Percentiles rank a stretch among this genome's conserved stretches.
phyloP scores from a whole-genome alignment of 225 moss, liverwort and hornwort species.

The Marchantia polymorpha region DNA sequence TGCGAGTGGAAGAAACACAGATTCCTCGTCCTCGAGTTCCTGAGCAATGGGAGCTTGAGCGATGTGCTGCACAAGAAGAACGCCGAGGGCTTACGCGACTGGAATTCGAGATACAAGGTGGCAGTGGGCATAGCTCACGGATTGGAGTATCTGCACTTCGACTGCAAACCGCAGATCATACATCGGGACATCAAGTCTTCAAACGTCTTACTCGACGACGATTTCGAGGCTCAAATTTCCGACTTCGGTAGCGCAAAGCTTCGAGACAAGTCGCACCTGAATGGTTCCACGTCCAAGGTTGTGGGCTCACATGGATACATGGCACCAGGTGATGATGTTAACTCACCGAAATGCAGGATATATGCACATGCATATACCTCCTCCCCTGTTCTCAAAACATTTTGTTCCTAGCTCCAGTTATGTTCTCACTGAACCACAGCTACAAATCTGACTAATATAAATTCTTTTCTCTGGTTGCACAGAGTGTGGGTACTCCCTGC shows the following conservation, averaged over 20 bases:
- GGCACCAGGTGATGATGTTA: constrained; percentile 33
- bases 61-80: constrained; percentile 19
- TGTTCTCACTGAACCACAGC: too few species aligned
- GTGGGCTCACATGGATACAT: constrained; percentile 47
- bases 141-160: constrained; percentile 40
- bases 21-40: constrained; percentile 22
- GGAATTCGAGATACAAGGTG: constrained; percentile 26
- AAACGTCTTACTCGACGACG: constrained; percentile 35
- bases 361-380: too few species aligned
- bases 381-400: too few species aligned
- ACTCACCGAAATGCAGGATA: too few species aligned
- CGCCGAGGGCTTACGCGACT: constrained; percentile 8
- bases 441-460: too few species aligned
- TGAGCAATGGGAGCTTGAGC: constrained; percentile 25
- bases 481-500: constrained; percentile 32
- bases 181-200: constrained; percentile 44
- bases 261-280: constrained; percentile 6
- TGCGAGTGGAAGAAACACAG: constrained; percentile 9
- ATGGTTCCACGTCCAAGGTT: constrained; percentile 23
- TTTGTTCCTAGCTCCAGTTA: too few species aligned
- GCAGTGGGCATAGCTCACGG: constrained; percentile 35
- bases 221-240: constrained; percentile 29
- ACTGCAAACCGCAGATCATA: constrained; percentile 30
- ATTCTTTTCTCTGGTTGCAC: background rate
- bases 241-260: constrained; percentile 45